Conservation (phyloP, 495 filamentous ascomycete species). For the Penicillium flavigenum region DNA sequence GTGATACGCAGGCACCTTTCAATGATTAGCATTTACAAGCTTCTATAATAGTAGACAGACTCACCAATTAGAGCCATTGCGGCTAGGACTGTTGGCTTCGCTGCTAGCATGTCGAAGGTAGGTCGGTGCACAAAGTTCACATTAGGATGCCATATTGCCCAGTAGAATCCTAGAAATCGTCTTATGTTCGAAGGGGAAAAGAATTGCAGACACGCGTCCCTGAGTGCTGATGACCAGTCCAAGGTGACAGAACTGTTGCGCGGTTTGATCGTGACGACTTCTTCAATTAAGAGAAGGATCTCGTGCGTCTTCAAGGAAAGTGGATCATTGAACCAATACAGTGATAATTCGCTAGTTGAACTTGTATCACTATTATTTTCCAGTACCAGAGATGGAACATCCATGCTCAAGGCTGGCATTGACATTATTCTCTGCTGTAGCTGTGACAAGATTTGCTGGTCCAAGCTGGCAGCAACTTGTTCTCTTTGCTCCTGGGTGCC, state of each 20-base stretch:
- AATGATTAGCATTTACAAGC: neutral
- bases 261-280: conserved; percentile 28
- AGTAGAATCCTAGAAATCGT: conserved; percentile 19
- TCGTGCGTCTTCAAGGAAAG: conserved; percentile 27
- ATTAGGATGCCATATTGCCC: conserved; percentile 30
- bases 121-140: conserved; percentile 26
- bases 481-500: conserved; percentile 22
- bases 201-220: conserved; percentile 22
- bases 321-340: conserved; percentile 20
- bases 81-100: conserved; percentile 20
- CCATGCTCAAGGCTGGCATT: neutral
- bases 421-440: neutral
- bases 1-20: conserved; percentile 24
- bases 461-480: conserved; percentile 13
- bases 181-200: conserved; percentile 26
- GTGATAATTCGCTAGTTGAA: conserved; percentile 2
- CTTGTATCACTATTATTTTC: conserved; percentile 11
- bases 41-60: neutral
- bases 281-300: conserved; percentile 25
- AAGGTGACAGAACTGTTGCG: conserved; percentile 27
- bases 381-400: conserved; percentile 5
- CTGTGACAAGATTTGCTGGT: conserved; percentile 4
- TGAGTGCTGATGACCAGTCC: conserved; percentile 22
- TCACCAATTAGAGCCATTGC: conserved; percentile 25
- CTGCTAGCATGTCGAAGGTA: conserved; percentile 18